Percentiles rank a stretch among this genome's conserved stretches.
phyloP scores from a whole-genome alignment of 75 land plant genomes.

The Picea glauca region DNA sequence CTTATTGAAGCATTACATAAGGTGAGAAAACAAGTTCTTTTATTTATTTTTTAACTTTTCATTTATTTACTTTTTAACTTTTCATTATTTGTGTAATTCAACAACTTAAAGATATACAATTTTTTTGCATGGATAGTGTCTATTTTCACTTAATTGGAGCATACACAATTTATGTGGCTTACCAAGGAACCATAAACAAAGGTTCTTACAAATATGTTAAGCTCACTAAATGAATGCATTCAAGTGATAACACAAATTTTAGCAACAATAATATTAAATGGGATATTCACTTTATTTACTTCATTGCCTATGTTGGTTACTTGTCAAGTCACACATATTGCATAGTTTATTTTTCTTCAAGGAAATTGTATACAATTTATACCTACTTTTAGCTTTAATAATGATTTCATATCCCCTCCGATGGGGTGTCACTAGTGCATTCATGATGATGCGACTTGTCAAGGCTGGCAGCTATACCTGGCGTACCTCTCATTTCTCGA shows the following conservation, averaged over 20 bases:
- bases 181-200: slow-evolving; percentile 49
- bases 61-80: neutral
- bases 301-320: neutral
- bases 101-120: neutral
- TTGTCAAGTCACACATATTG: neutral
- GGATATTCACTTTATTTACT: neutral
- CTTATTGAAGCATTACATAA: slow-evolving; percentile 50
- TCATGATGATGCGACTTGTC: too few relatives aligned
- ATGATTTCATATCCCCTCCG: neutral
- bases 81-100: too few relatives aligned
- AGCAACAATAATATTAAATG: neutral
- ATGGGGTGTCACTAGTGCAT: too few relatives aligned
- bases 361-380: neutral
- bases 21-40: slow-evolving; percentile 11
- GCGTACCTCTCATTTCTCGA: too few relatives aligned
- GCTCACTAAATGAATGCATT: slow-evolving; percentile 46
- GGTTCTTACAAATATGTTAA: slow-evolving; percentile 34
- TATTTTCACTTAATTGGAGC: neutral
- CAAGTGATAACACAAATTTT: slow-evolving; percentile 16
- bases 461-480: too few relatives aligned
- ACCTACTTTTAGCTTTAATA: neutral
- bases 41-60: neutral
- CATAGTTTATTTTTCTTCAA: neutral
- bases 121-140: neutral
- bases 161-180: neutral